Evolutionary conservation across 257 asterid genomes (phyloP), one percentile per base, ranked within the genome.

Genomic region (Ilex aquifolium): DNA sequence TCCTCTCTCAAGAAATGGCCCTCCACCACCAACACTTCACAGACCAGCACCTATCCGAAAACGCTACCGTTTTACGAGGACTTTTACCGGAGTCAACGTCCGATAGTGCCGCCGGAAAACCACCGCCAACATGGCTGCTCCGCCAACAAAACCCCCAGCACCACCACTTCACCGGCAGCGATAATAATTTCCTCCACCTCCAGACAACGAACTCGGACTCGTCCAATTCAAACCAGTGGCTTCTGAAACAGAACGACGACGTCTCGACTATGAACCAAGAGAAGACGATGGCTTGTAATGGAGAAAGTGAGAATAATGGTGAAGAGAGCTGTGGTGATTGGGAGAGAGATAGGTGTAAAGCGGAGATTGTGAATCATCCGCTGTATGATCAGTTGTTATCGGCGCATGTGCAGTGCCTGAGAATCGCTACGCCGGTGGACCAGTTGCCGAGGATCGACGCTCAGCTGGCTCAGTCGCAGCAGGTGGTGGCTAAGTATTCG

Each of bases 391-490:
- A 91, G 82, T 73, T 91, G 10, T 70, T 91, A 67, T 85, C 95
- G 71, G 96, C 98, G 30, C 98, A 91, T 69, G 95, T 91, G 10
- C 76, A 95, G 31, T 91, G 98, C 80, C 82, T 91, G 71, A 85
- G 98, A 15, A 91, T 91, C 48, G 96, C 98, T 0, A 91, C 98
- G 13, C 98, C 98, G 65, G 98, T 91, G 30, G 98, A 91, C 88
- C 98, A 91, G 83, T 82, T 92, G 30, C 95, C 97, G 4, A 82
- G 95, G 83, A 87, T 92, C 76, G 98, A 92, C 65, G 95, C 98
- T 2, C 98, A 92, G 93, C 72, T 92, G 10, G 97, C 88, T 2
- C 95, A 83, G 80, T 86, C 97, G 44, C 97, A 85, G 67, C 87
- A 85, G 76, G 93, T 92, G 6, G 95, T 87, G 16, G 88, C 95